These are phyloP conservation scores for Ogataea sp. DNA, from an alignment of 805 yeast genomes.

Conservation along the genomic window DNA sequence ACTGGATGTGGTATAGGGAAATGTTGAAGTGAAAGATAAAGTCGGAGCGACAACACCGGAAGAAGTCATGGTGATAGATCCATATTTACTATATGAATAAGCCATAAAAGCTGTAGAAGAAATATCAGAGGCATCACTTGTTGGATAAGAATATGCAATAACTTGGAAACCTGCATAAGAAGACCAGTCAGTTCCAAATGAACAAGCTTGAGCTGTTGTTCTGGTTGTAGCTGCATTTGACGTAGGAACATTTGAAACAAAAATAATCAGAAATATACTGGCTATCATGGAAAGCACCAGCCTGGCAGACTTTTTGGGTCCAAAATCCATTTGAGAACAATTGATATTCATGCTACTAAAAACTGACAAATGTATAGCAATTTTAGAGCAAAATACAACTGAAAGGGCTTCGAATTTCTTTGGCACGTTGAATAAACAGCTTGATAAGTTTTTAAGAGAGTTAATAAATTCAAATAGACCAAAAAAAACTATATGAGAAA, in stretches of 20 bases:
- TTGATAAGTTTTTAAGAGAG: too few species aligned
- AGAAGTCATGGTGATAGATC: constrained; percentile 1
- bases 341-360: too few species aligned
- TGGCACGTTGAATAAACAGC: too few species aligned
- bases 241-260: not conserved
- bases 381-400: too few species aligned
- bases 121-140: constrained; percentile 2
- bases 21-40: not conserved
- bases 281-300: too few species aligned
- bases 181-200: not conserved
- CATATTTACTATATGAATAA: constrained; percentile 1
- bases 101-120: constrained; percentile 4
- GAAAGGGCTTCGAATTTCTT: too few species aligned
- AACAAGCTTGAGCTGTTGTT: not conserved
- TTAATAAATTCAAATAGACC: too few species aligned
- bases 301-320: too few species aligned
- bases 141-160: constrained; percentile 3
- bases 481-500: too few species aligned
- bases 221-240: not conserved
- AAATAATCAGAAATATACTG: not conserved
- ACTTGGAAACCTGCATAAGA: constrained; percentile 5
- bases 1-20: not conserved
- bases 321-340: too few species aligned
- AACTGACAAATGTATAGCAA: too few species aligned
- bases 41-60: constrained; percentile 3